phyloP scores from a whole-genome alignment of 805 yeast species.

The Sugiyamaella marilandica region DNA sequence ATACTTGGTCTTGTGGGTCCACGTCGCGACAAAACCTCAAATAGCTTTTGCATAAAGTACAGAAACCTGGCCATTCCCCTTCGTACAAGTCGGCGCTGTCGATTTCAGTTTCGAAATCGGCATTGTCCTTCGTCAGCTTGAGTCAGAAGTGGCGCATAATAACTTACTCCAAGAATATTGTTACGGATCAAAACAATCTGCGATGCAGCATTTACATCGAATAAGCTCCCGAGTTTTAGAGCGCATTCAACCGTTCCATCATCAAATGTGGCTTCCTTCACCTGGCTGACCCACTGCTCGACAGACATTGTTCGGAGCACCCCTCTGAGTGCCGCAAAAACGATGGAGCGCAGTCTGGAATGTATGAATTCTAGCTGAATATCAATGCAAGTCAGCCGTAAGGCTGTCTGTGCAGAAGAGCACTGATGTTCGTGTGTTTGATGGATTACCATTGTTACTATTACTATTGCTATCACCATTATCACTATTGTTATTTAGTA shows the following conservation, averaged over 20 bases:
- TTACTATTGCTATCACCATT: too few species aligned
- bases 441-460: too few species aligned
- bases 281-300: conserved; percentile 13
- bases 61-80: conserved; percentile 44
- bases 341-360: too few species aligned
- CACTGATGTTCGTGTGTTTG: too few species aligned
- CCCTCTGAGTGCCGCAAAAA: too few species aligned
- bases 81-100: conserved; percentile 30
- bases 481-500: too few species aligned
- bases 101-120: conserved; percentile 24
- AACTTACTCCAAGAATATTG: conserved; percentile 24
- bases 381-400: too few species aligned
- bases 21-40: conserved; percentile 45
- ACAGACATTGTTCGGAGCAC: conserved; percentile 13
- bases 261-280: conserved; percentile 4
- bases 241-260: background rate
- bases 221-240: conserved; percentile 18
- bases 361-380: too few species aligned
- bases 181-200: conserved; percentile 37
- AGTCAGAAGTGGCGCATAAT: background rate
- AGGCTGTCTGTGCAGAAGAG: too few species aligned
- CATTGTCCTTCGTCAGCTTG: conserved; percentile 11
- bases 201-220: conserved; percentile 33
- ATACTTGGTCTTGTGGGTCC: conserved; percentile 47
- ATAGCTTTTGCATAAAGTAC: conserved; percentile 45